These are phyloP conservation scores for Neocatenulostroma microsporum DNA, from an alignment of 2,329 filamentous ascomycete species.

Conservation along the genomic window DNA sequence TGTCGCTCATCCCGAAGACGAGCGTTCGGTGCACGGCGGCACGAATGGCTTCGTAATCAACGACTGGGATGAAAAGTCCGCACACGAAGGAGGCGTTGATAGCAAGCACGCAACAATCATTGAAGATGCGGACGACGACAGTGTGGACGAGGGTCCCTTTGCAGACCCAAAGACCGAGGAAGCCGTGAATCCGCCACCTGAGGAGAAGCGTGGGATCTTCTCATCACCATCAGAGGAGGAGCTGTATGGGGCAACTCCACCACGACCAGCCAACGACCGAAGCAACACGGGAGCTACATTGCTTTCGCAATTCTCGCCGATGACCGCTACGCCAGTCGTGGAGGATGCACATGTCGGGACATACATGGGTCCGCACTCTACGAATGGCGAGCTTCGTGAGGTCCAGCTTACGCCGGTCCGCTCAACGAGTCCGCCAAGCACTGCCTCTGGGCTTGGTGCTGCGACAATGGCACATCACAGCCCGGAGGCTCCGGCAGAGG, in stretches of 20 bases:
- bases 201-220: constrained; percentile 13
- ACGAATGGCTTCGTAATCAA: too few relatives aligned
- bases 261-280: constrained; percentile 5
- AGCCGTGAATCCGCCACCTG: not conserved
- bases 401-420: constrained; percentile 17
- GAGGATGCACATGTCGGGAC: constrained; percentile 24
- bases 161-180: constrained; percentile 1
- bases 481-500: not conserved
- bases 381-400: constrained; percentile 19
- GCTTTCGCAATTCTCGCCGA: constrained; percentile 20
- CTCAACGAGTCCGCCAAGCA: constrained; percentile 13
- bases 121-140: too few relatives aligned
- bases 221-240: constrained; percentile 22
- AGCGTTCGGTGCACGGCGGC: too few relatives aligned
- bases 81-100: too few relatives aligned
- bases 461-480: too few relatives aligned
- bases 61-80: too few relatives aligned
- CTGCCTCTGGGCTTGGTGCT: too few relatives aligned
- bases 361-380: constrained; percentile 20
- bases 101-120: too few relatives aligned
- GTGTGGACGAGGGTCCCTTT: not conserved
- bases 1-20: constrained; percentile 10
- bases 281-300: constrained; percentile 14
- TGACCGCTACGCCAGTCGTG: constrained; percentile 24
- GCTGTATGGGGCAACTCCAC: constrained; percentile 10